Conservation (phyloP, 2,329 filamentous ascomycete genomes). For the Chaetomium sp. region DNA sequence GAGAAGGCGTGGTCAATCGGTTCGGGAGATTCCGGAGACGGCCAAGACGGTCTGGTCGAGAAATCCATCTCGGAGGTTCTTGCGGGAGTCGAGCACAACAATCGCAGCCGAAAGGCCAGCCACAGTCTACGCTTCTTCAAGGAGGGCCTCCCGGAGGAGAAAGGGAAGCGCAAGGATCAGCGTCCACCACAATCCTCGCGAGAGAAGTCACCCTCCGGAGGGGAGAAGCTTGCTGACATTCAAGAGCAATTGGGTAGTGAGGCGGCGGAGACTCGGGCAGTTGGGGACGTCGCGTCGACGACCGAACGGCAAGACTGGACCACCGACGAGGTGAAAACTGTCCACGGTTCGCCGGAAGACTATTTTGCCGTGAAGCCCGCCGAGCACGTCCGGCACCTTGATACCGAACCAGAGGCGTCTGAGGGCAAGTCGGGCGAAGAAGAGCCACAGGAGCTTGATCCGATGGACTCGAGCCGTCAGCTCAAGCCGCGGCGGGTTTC, state of each 20-base stretch:
- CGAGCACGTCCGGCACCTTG: constrained; percentile 15
- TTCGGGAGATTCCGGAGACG: constrained; percentile 50
- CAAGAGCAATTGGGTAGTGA: constrained; percentile 29
- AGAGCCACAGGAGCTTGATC: constrained; percentile 16
- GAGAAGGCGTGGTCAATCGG: constrained; percentile 69
- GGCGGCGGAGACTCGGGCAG: not conserved
- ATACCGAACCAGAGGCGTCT: constrained; percentile 12
- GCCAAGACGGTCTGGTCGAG: constrained; percentile 60
- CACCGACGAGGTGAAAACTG: constrained; percentile 23
- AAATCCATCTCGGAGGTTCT: constrained; percentile 66
- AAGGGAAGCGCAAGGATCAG: constrained; percentile 55
- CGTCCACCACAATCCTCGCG: constrained; percentile 39
- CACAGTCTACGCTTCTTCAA: constrained; percentile 69
- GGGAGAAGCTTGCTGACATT: constrained; percentile 37
- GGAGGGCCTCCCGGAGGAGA: constrained; percentile 64
- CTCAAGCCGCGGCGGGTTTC: constrained; percentile 42
- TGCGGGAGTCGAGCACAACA: constrained; percentile 62
- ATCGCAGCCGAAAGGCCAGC: constrained; percentile 67
- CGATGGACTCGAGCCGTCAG: constrained; percentile 20
- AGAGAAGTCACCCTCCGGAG: constrained; percentile 47
- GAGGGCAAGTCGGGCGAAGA: constrained; percentile 6
- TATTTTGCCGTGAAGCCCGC: constrained; percentile 27
- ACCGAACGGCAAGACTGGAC: constrained; percentile 14
- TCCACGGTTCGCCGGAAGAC: constrained; percentile 31
- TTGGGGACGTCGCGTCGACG: constrained; percentile 12